These are phyloP conservation scores for Monilinia fructigena DNA, from an alignment of 2,329 filamentous ascomycete species.

Conservation along the genomic window DNA sequence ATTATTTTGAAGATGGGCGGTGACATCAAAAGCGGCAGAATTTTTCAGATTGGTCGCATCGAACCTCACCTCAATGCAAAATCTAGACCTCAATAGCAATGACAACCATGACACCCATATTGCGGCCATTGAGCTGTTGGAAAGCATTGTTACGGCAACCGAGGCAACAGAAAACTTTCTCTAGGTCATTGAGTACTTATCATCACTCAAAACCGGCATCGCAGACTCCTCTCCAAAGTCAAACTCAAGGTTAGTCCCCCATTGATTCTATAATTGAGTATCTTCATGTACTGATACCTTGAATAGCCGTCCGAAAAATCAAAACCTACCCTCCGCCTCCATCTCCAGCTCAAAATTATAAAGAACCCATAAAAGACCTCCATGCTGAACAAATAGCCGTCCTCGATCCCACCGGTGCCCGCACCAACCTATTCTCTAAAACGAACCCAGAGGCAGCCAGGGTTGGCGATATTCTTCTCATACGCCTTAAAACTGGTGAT, in stretches of 20 bases:
- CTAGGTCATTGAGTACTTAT: constrained; percentile 51
- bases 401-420: constrained; percentile 82
- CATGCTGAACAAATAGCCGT: constrained; percentile 65
- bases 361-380: constrained; percentile 67
- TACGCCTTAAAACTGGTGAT: constrained; percentile 80
- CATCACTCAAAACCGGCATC: constrained; percentile 43
- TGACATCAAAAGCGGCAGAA: constrained; percentile 25
- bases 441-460: constrained; percentile 75
- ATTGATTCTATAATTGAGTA: constrained; percentile 23
- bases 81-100: constrained; percentile 29
- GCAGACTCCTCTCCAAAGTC: constrained; percentile 23
- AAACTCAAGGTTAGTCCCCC: constrained; percentile 22
- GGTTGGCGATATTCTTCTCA: constrained; percentile 86
- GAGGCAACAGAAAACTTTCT: constrained; percentile 49
- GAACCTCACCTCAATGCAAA: constrained; percentile 23
- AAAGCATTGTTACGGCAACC: constrained; percentile 62
- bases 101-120: constrained; percentile 41
- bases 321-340: constrained; percentile 54
- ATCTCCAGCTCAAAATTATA: constrained; percentile 54
- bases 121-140: constrained; percentile 69
- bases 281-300: constrained; percentile 22
- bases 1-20: constrained; percentile 13
- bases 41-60: constrained; percentile 29
- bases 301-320: constrained; percentile 47
- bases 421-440: constrained; percentile 76